A percentile compares a stretch with the other conserved stretches of the same genome.
Conservation (phyloP, 768 basidiomycete genomes). For the Russula emetica region DNA sequence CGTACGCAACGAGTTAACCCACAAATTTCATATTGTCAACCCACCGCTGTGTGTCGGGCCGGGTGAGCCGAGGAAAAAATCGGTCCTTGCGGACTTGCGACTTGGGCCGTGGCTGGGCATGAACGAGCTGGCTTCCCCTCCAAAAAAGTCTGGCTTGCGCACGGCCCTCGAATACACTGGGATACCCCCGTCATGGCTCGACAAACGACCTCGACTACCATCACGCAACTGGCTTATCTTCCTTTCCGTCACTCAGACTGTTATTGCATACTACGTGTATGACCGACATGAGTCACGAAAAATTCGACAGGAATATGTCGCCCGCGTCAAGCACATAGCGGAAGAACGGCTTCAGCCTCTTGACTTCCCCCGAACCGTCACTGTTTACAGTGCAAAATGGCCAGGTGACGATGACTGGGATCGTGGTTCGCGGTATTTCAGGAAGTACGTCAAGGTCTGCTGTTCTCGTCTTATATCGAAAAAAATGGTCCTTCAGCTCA, state of each 20-base stretch:
- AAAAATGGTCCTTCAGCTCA: constrained; percentile 11
- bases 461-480: constrained; percentile 10
- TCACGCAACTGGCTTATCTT: constrained; percentile 96
- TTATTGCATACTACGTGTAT: constrained; percentile 73
- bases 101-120: neutral
- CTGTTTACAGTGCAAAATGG: constrained; percentile 85
- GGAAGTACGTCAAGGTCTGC: constrained; percentile 93
- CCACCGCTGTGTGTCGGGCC: constrained; percentile 10
- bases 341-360: constrained; percentile 60
- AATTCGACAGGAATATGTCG: constrained; percentile 74
- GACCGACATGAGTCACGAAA: constrained; percentile 78
- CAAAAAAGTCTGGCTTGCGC: constrained; percentile 49
- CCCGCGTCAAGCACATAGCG: constrained; percentile 73
- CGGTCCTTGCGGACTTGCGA: too few relatives aligned
- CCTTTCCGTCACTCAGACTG: constrained; percentile 65
- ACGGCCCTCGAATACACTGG: constrained; percentile 64
- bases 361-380: constrained; percentile 72
- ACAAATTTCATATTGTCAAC: too few relatives aligned
- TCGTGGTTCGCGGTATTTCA: constrained; percentile 81
- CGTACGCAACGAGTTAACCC: too few relatives aligned
- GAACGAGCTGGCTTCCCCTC: constrained; percentile 5
- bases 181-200: constrained; percentile 69
- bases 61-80: neutral
- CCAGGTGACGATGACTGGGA: constrained; percentile 93
- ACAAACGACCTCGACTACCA: constrained; percentile 80